Evolutionary conservation across 2,329 filamentous ascomycete genomes (phyloP), one percentile per base, ranked within the genome.

Genomic region (Endocalyx cinctus): DNA sequence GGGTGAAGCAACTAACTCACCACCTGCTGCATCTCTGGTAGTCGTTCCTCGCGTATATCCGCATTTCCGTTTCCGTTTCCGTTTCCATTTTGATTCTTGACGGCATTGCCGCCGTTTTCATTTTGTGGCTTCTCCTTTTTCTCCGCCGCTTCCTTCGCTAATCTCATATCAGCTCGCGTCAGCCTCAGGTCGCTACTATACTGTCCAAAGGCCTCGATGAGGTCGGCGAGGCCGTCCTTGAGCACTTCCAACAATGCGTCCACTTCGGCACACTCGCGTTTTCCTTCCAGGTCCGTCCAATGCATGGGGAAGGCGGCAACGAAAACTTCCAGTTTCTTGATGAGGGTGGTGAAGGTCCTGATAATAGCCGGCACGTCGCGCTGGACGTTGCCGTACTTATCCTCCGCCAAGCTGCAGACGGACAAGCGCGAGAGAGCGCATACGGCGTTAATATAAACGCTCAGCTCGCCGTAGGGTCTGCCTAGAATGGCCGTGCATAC

Each of bases 381-480:
- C 45, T 94, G 83, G n/a, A 94, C 90, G 47, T 86, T 84, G 11
- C 90, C 90, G 52, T 80, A 92, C 29, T 74, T 73, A 55, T 97
- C 90, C 58, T 97, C 89, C 4, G 68, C 66, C 34, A 96, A 62
- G 58, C 84, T 90, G 41, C 75, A 74, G 4, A 87, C 73, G 1
- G 85, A 75, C 17, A 97, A 69, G 31, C 74, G 70, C 10, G 77
- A 78, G 25, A 92, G 63, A 1, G 82, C 75, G 38, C 79, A 77
- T n/a, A 81, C 70, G 2, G 86, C 83, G 53, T 90, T 79, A 31
- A 84, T 61, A 45, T 87, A 82, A 12, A 83, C 64, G 18, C 75
- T 76, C 2, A 78, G 65, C 51, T 84, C 79, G 4, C 82, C 83
- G 50, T 83, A 79, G 0, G 88, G 88, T 0, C 72, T 66, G 19